phyloP scores from a whole-genome alignment of 2,329 filamentous ascomycete genomes.

The Myriosclerotinia curreyana region DNA sequence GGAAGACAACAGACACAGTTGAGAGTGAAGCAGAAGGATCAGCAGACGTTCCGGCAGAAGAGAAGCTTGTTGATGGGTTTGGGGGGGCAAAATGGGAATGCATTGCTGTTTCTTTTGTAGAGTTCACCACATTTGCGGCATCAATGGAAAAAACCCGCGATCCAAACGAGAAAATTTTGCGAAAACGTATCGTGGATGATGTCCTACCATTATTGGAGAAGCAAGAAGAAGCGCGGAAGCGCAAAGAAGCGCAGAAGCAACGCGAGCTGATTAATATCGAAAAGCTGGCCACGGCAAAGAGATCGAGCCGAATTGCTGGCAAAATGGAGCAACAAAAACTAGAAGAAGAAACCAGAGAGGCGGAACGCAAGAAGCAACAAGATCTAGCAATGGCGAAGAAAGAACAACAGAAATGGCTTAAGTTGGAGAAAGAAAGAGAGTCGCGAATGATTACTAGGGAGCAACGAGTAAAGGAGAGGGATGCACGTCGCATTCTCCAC shows the following conservation, averaged over 20 bases:
- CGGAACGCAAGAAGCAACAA: slow-evolving; percentile 60
- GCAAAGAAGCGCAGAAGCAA: slow-evolving; percentile 64
- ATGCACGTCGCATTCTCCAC: slow-evolving; percentile 76
- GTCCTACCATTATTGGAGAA: slow-evolving; percentile 83
- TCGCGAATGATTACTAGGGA: slow-evolving; percentile 80
- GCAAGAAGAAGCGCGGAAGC: slow-evolving; percentile 69
- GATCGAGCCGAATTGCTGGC: slow-evolving; percentile 83
- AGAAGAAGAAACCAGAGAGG: slow-evolving; percentile 68
- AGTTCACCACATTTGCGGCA: slow-evolving; percentile 70
- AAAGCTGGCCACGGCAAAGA: slow-evolving; percentile 88
- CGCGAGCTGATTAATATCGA: slow-evolving; percentile 78
- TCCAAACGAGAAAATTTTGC: slow-evolving; percentile 77
- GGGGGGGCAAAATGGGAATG: slow-evolving; percentile 88
- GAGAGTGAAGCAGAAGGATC: slow-evolving; percentile 43
- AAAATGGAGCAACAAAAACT: slow-evolving; percentile 76
- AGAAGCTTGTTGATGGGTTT: slow-evolving; percentile 59
- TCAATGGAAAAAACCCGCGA: slow-evolving; percentile 74
- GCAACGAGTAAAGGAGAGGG: slow-evolving; percentile 79
- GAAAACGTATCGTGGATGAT: slow-evolving; percentile 68
- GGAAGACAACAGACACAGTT: slow-evolving; percentile 53
- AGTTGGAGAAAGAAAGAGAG: slow-evolving; percentile 70
- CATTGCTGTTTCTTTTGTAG: slow-evolving; percentile 73
- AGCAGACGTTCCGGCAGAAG: slow-evolving; percentile 42
- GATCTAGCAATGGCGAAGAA: slow-evolving; percentile 66
- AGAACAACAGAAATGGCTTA: slow-evolving; percentile 58